Base-by-base conservation (phyloP, 176 grass and related monocot genomes). In the Thinopyrum elongatum region DNA sequence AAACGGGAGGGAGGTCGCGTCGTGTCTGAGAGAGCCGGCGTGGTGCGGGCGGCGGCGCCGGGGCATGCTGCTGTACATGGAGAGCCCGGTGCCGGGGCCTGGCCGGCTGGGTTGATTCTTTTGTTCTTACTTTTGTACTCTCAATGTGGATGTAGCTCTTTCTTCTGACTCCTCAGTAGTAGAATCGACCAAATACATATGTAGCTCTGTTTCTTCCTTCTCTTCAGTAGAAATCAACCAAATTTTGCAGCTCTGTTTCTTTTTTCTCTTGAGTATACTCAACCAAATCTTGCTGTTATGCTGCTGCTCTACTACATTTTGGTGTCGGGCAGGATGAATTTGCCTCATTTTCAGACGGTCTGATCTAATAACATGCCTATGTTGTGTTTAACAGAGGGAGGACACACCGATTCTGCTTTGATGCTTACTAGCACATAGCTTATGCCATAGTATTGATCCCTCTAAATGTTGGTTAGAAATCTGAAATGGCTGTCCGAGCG, bases 21-120 rank as follows among this genome's bases (percentile, higher is more conserved):
- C 71, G 41, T 46, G 71, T 76, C 42, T 41, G 13, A 49, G 27
- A 53, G 30, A 53, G 49, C 49, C 57, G 53, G 53, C 49, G 49
- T 19, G 16, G 16, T 0, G 55, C 7, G 10, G 77, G 35, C 36
- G 62, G 3, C 61, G 78, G 47, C 47, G 74, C 28, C 25, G 61
- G n/a, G 39, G 78, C 38, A 17, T 67, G 79, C 12, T 2, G 41
- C 11, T 14, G 70, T 49, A 58, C 19, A 36, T 74, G n/a, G 63
- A 38, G 35, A 59, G 80, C 76, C 80, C 22, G 21, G 66, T 4
- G 80, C 29, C 35, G 80, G 42, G 26, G 47, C 29, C 28, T 33
- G 65, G 65, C 65, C 65, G 15, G 61, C 46, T 6, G 69, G 66
- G 46, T 73, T 73, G 76, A 87, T 91, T 91, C 76, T 69, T 89